A percentile compares a stretch with the other conserved stretches of the same genome.
Conservation (phyloP, 139 green algal genomes). For the Chlamydomonas sphaeroides region DNA sequence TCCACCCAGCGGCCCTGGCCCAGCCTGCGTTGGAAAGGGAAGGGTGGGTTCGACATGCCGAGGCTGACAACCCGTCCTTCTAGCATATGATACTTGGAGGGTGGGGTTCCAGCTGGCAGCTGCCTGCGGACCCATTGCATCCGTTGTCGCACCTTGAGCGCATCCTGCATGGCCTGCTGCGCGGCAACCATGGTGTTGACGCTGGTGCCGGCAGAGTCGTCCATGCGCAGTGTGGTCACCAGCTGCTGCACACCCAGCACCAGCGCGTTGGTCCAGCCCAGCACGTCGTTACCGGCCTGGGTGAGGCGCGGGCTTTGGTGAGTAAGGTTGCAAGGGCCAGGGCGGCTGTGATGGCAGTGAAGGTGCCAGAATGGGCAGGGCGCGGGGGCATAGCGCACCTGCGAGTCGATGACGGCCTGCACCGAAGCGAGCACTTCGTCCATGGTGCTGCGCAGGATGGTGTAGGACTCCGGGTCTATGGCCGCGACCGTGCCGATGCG, state of each 20-base stretch:
- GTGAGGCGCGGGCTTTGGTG: no score
- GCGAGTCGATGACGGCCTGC: slow-evolving; percentile 20
- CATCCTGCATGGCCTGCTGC: slow-evolving; percentile 48
- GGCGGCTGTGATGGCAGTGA: no score
- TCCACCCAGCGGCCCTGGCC: background rate
- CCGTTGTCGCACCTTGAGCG: slow-evolving; percentile 39
- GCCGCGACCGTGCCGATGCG: slow-evolving; percentile 34
- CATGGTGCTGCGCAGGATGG: slow-evolving; percentile 32
- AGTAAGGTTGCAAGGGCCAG: no score
- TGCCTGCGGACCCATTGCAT: no score
- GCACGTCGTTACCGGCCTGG: background rate
- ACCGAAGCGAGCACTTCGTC: slow-evolving; percentile 18
- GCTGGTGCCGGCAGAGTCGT: background rate
- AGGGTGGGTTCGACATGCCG: no score
- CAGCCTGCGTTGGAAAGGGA: no score
- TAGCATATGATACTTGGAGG: no score
- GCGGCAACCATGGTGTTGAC: slow-evolving; percentile 52
- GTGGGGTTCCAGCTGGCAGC: no score
- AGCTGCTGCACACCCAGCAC: slow-evolving; percentile 63
- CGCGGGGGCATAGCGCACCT: background rate
- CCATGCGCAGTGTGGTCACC: slow-evolving; percentile 36
- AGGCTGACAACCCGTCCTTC: no score
- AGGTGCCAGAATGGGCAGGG: no score
- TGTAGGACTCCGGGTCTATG: slow-evolving; percentile 50
- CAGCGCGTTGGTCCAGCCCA: slow-evolving; percentile 53